phyloP scores from a whole-genome alignment of 805 yeast species.

The Yarrowia deformans region DNA sequence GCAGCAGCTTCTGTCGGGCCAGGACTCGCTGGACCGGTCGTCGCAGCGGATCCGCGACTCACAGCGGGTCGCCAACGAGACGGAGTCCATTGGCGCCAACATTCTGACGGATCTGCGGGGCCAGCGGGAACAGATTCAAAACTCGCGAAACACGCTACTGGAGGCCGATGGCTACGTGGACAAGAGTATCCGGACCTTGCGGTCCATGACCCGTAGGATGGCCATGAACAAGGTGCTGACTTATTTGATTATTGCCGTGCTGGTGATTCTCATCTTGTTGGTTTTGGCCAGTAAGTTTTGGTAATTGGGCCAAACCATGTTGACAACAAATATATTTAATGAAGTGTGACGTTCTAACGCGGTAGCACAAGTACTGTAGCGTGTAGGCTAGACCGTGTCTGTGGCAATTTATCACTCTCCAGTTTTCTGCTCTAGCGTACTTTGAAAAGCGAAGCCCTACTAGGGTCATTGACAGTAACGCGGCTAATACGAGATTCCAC shows the following conservation, averaged over 20 bases:
- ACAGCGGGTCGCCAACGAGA: constrained; percentile 88
- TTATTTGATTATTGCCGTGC: constrained; percentile 87
- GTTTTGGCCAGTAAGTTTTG: constrained; percentile 85
- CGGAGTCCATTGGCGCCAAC: constrained; percentile 89
- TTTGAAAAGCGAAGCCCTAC: too few species aligned
- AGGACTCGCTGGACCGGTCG: constrained; percentile 80
- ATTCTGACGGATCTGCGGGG: constrained; percentile 87
- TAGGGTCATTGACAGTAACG: too few species aligned
- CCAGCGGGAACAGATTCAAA: constrained; percentile 89
- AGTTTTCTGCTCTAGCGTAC: too few species aligned
- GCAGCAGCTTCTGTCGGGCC: constrained; percentile 76
- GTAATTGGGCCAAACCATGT: constrained; percentile 47
- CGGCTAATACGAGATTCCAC: too few species aligned
- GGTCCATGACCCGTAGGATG: constrained; percentile 90
- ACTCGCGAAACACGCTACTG: constrained; percentile 82
- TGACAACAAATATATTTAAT: background rate
- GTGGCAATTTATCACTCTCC: too few species aligned
- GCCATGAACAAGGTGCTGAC: constrained; percentile 91
- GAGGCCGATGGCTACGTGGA: constrained; percentile 96
- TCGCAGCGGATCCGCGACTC: constrained; percentile 85
- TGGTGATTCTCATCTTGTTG: constrained; percentile 78
- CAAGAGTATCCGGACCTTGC: constrained; percentile 81
- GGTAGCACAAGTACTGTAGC: too few species aligned
- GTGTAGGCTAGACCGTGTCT: too few species aligned
- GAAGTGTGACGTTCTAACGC: background rate